Percentiles rank a stretch among this genome's conserved stretches.
Conservation (phyloP, 129 eudicot species). For the Lactuca sativa region DNA sequence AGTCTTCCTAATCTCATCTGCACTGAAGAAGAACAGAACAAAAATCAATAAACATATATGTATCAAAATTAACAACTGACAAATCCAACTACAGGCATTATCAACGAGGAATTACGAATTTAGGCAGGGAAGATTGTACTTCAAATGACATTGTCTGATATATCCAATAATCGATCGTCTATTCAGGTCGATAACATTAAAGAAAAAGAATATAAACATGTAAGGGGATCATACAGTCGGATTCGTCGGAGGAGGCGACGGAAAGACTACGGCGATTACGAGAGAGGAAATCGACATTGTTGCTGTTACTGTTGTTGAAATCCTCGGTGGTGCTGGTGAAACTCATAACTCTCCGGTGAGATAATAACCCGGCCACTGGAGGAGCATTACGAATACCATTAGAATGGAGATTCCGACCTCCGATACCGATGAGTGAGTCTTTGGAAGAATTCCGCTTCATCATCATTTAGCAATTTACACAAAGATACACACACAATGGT, state of each 20-base stretch:
- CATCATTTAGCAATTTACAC: not conserved
- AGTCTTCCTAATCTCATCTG: constrained; percentile 68
- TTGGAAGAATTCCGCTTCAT: constrained; percentile 9
- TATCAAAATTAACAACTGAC: no score
- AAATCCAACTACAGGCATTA: no score
- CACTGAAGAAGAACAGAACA: constrained; percentile 24
- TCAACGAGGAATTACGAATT: no score
- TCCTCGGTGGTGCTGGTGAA: constrained; percentile 9
- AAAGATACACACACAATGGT: not conserved
- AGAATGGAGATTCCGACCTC: constrained; percentile 5
- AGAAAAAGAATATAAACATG: not conserved
- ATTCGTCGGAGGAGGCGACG: constrained; percentile 16
- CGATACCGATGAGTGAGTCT: constrained; percentile 2
- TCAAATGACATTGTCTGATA: not conserved
- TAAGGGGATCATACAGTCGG: constrained; percentile 13
- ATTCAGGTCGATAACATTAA: not conserved
- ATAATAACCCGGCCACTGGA: not conserved
- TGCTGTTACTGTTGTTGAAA: not conserved
- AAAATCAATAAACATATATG: not conserved
- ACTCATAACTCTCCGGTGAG: constrained; percentile 9
- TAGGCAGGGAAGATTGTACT: no score
- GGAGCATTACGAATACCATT: constrained; percentile 5
- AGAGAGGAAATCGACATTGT: constrained; percentile 3
- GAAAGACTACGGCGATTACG: constrained; percentile 19
- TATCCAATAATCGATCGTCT: no score